These are phyloP conservation scores for Claviceps paspali DNA, from an alignment of 2,329 filamentous ascomycete genomes.

Conservation along the genomic window DNA sequence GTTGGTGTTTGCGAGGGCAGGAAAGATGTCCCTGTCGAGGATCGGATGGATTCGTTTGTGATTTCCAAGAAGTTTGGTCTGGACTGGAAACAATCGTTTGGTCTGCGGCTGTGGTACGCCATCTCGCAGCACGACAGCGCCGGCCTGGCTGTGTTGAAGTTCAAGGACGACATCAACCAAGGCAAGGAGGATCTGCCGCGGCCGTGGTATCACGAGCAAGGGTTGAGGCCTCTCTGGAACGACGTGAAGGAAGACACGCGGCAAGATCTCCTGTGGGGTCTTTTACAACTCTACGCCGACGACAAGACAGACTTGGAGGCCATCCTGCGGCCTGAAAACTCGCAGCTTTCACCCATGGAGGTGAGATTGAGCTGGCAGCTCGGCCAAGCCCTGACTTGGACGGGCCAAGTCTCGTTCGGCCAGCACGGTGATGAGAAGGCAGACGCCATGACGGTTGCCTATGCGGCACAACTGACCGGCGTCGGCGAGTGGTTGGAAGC, in stretches of 20 bases:
- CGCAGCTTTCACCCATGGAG: conserved; percentile 59
- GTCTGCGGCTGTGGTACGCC: conserved; percentile 79
- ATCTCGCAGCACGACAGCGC: conserved; percentile 54
- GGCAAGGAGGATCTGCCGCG: conserved; percentile 56
- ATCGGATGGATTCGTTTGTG: conserved; percentile 63
- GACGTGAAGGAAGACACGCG: conserved; percentile 41
- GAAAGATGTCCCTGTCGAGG: conserved; percentile 57
- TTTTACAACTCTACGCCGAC: conserved; percentile 68
- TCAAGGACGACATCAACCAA: conserved; percentile 55
- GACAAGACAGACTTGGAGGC: conserved; percentile 45
- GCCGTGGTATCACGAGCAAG: conserved; percentile 54
- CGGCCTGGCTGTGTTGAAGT: conserved; percentile 56
- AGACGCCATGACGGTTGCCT: conserved; percentile 51
- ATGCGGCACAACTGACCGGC: conserved; percentile 46
- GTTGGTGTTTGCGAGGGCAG: conserved; percentile 71
- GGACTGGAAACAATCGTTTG: conserved; percentile 89
- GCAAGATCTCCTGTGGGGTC: conserved; percentile 73
- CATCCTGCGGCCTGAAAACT: conserved; percentile 60
- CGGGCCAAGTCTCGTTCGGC: conserved; percentile 36
- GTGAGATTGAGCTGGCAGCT: conserved; percentile 76
- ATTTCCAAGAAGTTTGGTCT: conserved; percentile 74
- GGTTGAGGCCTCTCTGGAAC: conserved; percentile 42
- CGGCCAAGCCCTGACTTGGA: conserved; percentile 45
- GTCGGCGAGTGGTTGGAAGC: conserved; percentile 54
- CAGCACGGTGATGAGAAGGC: conserved; percentile 41